Base-by-base conservation (phyloP, 495 filamentous ascomycete genomes). In the Hyaloscypha bicolor region DNA sequence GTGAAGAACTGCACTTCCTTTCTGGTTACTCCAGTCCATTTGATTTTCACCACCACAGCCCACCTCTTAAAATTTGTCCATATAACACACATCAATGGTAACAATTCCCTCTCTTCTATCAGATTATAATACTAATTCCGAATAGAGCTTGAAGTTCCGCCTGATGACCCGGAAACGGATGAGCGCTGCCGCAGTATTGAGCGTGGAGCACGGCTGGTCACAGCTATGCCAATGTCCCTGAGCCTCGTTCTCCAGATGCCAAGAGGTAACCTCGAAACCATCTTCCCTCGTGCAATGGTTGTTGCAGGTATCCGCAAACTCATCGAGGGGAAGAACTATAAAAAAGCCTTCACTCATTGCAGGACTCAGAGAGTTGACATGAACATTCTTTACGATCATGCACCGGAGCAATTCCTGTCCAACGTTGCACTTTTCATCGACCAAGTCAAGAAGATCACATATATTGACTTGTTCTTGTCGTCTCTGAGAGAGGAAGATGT, bases 351-450 rank as follows among this genome's bases (percentile, higher is more conserved):
- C 75, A 79, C 91, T 31, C 87, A 90, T 48, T 99, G 95, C 75
- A 87, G 95, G 37, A 93, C 88, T 60, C 96, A 97, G 74, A 87
- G 95, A 68, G 95, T 99, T 4, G 95, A 99, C 74, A 93, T 97
- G 89, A 99, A 98, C 73, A 94, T 99, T 62, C 80, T 99, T n/a
- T 94, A 97, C 75, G 95, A 99, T 75, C 90, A 98, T 80, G 86
- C 85, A 8, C 92, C 93, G 0, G 80, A 86, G 53, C 91, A 95
- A 67, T 97, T 99, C 73, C 82, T 97, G 78, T 80, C 84, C 14
- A 90, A 87, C 68, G 83, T 97, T 35, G 79, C 78, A 8, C 69
- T 93, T 2, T 96, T 99, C 76, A 81, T 98, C 55, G 88, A 94
- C 29, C 95, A 98, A 74, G 84, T 97, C 52, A 90, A 90, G 76